Evolutionary conservation across 2,329 filamentous ascomycete genomes (phyloP).

Genomic region (Elsinoe batatas): DNA sequence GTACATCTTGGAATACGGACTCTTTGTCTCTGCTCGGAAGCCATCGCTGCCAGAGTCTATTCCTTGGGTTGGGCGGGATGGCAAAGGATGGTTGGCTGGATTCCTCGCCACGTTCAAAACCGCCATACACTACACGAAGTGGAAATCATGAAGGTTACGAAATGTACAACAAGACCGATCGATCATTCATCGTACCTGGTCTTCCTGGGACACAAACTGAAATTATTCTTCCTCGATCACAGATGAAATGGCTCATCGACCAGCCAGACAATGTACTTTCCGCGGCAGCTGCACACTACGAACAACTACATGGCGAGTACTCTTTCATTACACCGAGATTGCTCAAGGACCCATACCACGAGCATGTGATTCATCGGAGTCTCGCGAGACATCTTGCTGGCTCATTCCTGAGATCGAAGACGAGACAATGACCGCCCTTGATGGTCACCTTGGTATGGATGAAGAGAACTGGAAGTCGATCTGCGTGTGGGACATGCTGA

Average conservation of each 20-base stretch:
- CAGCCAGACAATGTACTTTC: constrained; percentile 34
- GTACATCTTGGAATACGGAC: neutral
- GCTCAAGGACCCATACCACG: constrained; percentile 32
- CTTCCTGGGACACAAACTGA: constrained; percentile 15
- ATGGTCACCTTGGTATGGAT: constrained; percentile 30
- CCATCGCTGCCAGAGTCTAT: neutral
- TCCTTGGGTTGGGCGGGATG: neutral
- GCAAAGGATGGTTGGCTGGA: constrained; percentile 5
- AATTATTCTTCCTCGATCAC: constrained; percentile 26
- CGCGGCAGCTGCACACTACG: constrained; percentile 29
- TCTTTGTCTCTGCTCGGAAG: neutral
- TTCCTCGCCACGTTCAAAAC: neutral
- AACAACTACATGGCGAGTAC: constrained; percentile 31
- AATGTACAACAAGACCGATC: constrained; percentile 5
- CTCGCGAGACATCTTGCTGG: constrained; percentile 32
- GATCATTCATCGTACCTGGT: neutral
- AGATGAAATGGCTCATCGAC: constrained; percentile 31
- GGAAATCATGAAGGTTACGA: constrained; percentile 6
- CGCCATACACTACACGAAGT: neutral
- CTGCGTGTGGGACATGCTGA: constrained; percentile 28
- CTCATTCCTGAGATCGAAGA: constrained; percentile 31
- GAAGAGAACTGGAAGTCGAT: constrained; percentile 29
- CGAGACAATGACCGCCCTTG: constrained; percentile 28
- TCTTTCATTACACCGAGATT: constrained; percentile 29
- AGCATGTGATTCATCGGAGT: constrained; percentile 33